Evolutionary conservation across 345 rosid genomes (phyloP), one percentile per base, ranked within the genome.

Genomic region (Noccaea caerulescens): DNA sequence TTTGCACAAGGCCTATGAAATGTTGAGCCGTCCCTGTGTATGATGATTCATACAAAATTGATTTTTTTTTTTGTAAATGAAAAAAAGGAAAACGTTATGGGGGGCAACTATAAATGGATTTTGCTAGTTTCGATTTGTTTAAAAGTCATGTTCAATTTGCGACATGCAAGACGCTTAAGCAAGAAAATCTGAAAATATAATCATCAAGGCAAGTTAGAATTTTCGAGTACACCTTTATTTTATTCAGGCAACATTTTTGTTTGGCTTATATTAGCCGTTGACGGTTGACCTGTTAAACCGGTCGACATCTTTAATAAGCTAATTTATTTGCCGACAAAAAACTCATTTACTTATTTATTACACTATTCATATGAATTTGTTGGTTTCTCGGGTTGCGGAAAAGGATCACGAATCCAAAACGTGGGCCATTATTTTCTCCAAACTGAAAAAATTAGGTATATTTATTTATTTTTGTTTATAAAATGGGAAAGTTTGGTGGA

Each of bases 401-500:
- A 75, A 44, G 10, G 72, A 59, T 43, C 25, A 68, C 69, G 23
- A 68, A 44, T 75, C 63, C 14, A 34, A 34, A 43, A 11, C 16
- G 78, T 59, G 68, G 68, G 63, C 63, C 68, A 51, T 50, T 56
- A 50, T 13, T 8, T 8, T 12, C 10, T 13, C n/a, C 0, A 0
- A 59, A 33, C 23, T 58, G 41, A 50, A 5, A 33, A 54, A 45
- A 45, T 8, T 18, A 36, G 20, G 38, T 54, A 42, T 12, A 2
- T 41, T 25, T 1, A 18, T 62, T 13, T 20, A 18, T 14, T 20
- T 10, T 18, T 3, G 3, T n/a, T 2, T 14, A 7, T 37, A 30
- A 25, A 44, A 52, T 18, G 36, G 36, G 59, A 9, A 62, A 53
- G 79, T 69, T 68, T 68, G 70, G 73, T 57, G 7, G 51, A 62